Conservation (phyloP, 805 yeast genomes). For the Tetrapisispora fleetii region DNA sequence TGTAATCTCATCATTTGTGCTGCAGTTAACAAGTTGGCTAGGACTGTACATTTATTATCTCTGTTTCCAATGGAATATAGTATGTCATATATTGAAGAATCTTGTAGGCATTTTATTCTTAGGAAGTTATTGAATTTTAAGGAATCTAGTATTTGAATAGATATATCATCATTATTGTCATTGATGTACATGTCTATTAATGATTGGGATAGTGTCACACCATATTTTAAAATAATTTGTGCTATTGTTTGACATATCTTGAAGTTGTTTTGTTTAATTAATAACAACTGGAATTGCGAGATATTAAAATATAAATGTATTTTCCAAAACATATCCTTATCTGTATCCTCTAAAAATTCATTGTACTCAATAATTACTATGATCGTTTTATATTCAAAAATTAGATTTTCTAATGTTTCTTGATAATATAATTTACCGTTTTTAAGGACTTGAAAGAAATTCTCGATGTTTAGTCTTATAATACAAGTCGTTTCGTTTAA, state of each 20-base stretch:
- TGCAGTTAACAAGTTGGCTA: not conserved
- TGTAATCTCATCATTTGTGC: not conserved
- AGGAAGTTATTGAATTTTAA: conserved; percentile 6
- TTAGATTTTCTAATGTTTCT: conserved; percentile 4
- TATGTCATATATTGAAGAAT: not conserved
- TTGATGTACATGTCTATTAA: not conserved
- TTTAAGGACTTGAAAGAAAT: conserved; percentile 14
- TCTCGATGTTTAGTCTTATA: conserved; percentile 8
- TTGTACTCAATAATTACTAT: conserved; percentile 13
- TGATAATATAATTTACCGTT: conserved; percentile 9
- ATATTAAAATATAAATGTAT: conserved; percentile 8
- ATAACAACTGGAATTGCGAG: conserved; percentile 1
- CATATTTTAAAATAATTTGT: not conserved
- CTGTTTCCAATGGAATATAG: not conserved
- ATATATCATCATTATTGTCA: not conserved
- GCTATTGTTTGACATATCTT: not conserved
- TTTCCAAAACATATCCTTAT: conserved; percentile 20
- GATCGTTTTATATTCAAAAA: conserved; percentile 10
- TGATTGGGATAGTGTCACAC: not conserved
- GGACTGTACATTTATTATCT: not conserved
- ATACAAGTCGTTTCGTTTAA: conserved; percentile 14
- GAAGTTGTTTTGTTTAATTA: not conserved
- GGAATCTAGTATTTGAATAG: not conserved
- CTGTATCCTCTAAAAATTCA: conserved; percentile 5
- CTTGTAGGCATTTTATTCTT: not conserved